Percentiles rank a stretch among this genome's conserved stretches.
Conservation (phyloP, 169 alveolate species). For the Eimeria necatrix region DNA sequence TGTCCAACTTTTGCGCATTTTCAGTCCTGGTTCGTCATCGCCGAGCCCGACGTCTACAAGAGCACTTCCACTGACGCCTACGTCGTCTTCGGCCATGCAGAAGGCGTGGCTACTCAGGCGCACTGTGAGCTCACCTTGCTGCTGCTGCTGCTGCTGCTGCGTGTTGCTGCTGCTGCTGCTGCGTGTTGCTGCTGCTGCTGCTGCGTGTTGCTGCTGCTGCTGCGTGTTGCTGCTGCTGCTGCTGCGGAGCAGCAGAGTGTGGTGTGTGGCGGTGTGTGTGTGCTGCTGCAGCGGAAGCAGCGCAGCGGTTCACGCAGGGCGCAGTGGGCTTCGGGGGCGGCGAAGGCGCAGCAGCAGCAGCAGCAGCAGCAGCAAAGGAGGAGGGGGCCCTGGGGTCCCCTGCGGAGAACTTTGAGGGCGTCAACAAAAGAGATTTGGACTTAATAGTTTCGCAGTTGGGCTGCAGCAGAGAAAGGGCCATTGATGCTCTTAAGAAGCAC, state of each 20-base stretch:
- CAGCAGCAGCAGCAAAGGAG: constrained; percentile 20
- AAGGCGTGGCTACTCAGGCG: constrained; percentile 89
- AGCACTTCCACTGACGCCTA: constrained; percentile 95
- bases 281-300: constrained; percentile 75
- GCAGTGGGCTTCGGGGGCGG: neutral
- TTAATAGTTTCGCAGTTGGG: constrained; percentile 92
- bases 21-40: constrained; percentile 93
- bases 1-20: neutral
- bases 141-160: too few species aligned
- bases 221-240: too few species aligned
- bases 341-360: constrained; percentile 8
- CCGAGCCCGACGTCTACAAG: constrained; percentile 97
- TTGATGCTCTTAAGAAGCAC: constrained; percentile 90
- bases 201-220: too few species aligned
- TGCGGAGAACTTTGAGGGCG: constrained; percentile 88
- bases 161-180: too few species aligned
- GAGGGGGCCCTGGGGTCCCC: constrained; percentile 62
- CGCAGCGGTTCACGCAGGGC: constrained; percentile 75
- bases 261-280: too few species aligned
- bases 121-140: too few species aligned
- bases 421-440: constrained; percentile 90
- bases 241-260: too few species aligned
- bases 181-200: too few species aligned
- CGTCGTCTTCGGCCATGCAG: constrained; percentile 98
- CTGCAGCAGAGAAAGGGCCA: constrained; percentile 92